Evolutionary conservation across 2,329 filamentous ascomycete genomes (phyloP).

Genomic region (Colletotrichum aenigma): DNA sequence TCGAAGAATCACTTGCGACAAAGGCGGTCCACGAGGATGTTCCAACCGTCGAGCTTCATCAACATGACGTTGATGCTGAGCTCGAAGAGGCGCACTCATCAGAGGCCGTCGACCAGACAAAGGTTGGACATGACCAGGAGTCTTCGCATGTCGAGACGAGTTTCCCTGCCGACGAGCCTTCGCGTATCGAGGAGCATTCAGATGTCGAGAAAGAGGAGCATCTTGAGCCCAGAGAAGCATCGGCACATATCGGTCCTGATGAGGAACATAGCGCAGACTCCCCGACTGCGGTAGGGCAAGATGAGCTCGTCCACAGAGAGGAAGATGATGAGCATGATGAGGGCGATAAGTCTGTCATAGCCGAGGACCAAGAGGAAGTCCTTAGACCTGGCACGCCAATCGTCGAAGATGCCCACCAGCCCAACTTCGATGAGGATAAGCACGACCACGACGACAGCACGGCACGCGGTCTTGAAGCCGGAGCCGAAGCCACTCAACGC

Average conservation of each 20-base stretch:
- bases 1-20: neutral
- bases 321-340: neutral
- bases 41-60: neutral
- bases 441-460: neutral
- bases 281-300: neutral
- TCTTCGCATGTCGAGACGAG: neutral
- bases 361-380: neutral
- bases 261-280: neutral
- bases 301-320: neutral
- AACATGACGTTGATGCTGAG: neutral
- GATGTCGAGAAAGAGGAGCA: neutral
- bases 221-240: neutral
- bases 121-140: neutral
- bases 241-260: accelerated
- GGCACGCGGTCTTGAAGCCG: neutral
- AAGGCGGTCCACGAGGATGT: neutral
- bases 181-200: neutral
- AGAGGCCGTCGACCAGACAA: neutral
- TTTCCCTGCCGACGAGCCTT: neutral
- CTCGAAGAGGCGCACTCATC: neutral
- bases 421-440: neutral
- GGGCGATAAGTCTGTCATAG: neutral
- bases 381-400: neutral
- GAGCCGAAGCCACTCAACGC: neutral
- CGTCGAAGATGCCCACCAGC: neutral